phyloP scores from a whole-genome alignment of 1,284 basidiomycete genomes.

The Cerrena zonata region DNA sequence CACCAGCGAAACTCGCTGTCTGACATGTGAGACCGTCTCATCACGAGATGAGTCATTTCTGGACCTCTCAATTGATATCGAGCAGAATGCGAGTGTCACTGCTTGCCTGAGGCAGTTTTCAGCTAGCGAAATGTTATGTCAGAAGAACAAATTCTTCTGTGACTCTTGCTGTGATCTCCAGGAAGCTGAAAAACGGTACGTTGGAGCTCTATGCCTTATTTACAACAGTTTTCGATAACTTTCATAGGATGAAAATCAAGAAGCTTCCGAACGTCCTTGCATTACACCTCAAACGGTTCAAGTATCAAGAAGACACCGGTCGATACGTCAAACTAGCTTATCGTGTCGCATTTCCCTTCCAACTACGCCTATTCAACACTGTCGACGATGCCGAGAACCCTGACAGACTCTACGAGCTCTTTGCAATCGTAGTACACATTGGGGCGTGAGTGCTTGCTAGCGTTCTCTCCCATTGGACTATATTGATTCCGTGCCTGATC shows the following conservation, averaged over 20 bases:
- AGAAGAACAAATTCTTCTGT: constrained; percentile 98
- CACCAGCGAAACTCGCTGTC: constrained; percentile 93
- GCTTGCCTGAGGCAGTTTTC: constrained; percentile 94
- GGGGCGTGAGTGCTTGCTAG: constrained; percentile 67
- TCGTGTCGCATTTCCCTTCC: constrained; percentile 91
- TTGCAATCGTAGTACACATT: constrained; percentile 95
- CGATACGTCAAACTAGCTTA: constrained; percentile 93
- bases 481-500: constrained; percentile 4
- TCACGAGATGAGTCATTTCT: constrained; percentile 94
- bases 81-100: constrained; percentile 93
- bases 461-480: neutral
- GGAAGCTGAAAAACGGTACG: constrained; percentile 93
- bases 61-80: constrained; percentile 96
- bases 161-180: constrained; percentile 94
- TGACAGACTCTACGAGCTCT: constrained; percentile 86
- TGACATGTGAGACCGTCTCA: constrained; percentile 97
- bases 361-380: constrained; percentile 93
- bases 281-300: constrained; percentile 95
- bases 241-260: constrained; percentile 91
- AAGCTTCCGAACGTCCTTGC: constrained; percentile 90
- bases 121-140: constrained; percentile 95
- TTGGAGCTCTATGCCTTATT: constrained; percentile 10
- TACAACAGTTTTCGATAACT: constrained; percentile 2
- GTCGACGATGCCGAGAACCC: constrained; percentile 89
- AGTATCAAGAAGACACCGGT: constrained; percentile 86